These are phyloP conservation scores for Phylloporus rhodoxanthus DNA, from an alignment of 768 basidiomycete species.

Conservation along the genomic window DNA sequence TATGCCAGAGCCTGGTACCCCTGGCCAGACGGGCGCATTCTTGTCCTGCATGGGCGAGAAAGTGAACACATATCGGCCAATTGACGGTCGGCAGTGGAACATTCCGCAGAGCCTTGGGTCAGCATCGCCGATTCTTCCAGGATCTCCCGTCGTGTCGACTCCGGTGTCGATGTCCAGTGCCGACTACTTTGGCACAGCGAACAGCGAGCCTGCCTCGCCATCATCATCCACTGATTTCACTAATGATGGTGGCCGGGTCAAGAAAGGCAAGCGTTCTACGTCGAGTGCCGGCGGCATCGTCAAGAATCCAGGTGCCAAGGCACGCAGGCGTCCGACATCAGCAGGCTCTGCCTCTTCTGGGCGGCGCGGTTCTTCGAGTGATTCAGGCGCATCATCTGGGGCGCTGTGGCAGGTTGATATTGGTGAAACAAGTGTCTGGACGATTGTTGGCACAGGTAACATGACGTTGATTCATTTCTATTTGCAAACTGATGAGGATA, in stretches of 20 bases:
- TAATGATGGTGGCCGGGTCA: slow-evolving; percentile 81
- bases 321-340: slow-evolving; percentile 69
- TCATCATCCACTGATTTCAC: slow-evolving; percentile 59
- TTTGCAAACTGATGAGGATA: slow-evolving; percentile 15
- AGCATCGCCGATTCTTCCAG: slow-evolving; percentile 56
- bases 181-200: slow-evolving; percentile 63
- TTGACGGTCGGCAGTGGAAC: slow-evolving; percentile 79
- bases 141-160: slow-evolving; percentile 65
- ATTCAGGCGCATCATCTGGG: slow-evolving; percentile 66
- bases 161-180: slow-evolving; percentile 47
- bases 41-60: slow-evolving; percentile 90
- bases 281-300: slow-evolving; percentile 52
- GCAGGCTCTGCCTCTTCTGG: slow-evolving; percentile 66
- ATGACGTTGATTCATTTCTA: neutral
- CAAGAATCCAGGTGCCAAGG: slow-evolving; percentile 37
- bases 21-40: slow-evolving; percentile 76
- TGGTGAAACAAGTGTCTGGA: slow-evolving; percentile 92
- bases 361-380: slow-evolving; percentile 61
- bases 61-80: slow-evolving; percentile 83
- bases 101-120: slow-evolving; percentile 38
- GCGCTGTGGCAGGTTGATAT: slow-evolving; percentile 87
- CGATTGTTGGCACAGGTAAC: slow-evolving; percentile 85
- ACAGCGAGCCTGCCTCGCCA: slow-evolving; percentile 67
- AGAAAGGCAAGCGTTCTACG: slow-evolving; percentile 70
- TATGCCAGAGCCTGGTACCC: slow-evolving; percentile 69